Conservation (phyloP, 163 green algal genomes). For the Scenedesmus sp. region DNA sequence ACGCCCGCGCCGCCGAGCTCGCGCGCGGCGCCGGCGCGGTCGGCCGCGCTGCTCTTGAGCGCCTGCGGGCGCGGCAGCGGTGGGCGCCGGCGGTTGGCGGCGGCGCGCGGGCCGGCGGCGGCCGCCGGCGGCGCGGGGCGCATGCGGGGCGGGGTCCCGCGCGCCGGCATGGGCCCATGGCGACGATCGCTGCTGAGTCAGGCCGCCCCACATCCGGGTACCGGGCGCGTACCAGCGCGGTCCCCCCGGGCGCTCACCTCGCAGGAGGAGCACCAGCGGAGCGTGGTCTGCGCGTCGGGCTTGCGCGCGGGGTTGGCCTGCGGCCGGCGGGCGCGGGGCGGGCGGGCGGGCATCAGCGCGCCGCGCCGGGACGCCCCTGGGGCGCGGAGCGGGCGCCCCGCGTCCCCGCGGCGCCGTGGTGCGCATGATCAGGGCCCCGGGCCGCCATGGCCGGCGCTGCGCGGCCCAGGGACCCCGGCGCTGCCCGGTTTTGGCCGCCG, state of each 20-base stretch:
- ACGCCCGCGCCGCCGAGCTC: constrained; percentile 13
- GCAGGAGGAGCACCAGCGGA: constrained; percentile 20
- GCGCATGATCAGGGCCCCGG: neutral
- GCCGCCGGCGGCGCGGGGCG: neutral
- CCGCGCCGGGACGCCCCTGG: neutral
- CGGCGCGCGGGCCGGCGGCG: neutral
- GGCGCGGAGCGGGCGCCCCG: no score
- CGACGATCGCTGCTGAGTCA: neutral
- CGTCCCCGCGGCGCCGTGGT: neutral
- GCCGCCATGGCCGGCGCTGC: neutral
- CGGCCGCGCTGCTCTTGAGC: constrained; percentile 13
- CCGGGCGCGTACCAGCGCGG: no score
- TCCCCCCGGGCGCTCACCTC: constrained; percentile 10
- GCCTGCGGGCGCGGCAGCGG: neutral
- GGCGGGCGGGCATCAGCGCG: neutral
- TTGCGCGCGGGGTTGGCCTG: constrained; percentile 28
- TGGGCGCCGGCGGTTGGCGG: neutral
- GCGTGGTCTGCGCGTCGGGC: neutral
- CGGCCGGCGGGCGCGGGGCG: neutral
- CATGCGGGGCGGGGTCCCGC: neutral
- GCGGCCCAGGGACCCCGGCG: neutral
- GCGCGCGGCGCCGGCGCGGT: neutral
- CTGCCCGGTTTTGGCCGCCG: neutral
- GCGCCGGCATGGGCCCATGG: constrained; percentile 12
- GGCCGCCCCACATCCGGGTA: neutral